phyloP scores from a whole-genome alignment of 371 early-diverging fungal species.

The Apophysomyces variabilis region DNA sequence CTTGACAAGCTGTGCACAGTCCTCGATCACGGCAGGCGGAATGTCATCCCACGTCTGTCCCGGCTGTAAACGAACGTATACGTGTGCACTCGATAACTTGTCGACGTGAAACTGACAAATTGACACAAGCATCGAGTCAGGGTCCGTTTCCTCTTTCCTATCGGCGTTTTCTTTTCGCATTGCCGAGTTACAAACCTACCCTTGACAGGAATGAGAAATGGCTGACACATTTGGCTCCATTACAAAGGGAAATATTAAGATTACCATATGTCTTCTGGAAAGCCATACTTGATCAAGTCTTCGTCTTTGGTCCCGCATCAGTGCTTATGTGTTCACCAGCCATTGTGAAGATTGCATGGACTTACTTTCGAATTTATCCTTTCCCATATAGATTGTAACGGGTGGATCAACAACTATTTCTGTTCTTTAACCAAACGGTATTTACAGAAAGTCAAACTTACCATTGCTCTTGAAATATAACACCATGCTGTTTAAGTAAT shows the following conservation, averaged over 20 bases:
- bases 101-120: conserved; percentile 89
- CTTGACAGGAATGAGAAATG: neutral
- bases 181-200: conserved; percentile 6
- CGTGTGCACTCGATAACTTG: conserved; percentile 96
- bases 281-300: conserved; percentile 94
- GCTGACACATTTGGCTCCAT: no score
- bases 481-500: conserved; percentile 40
- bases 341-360: neutral
- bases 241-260: neutral
- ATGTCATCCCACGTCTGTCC: conserved; percentile 86
- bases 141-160: no score
- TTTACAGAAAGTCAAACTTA: conserved; percentile 15
- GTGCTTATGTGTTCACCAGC: neutral
- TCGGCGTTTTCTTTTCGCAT: neutral
- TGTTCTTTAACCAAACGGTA: neutral
- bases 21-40: conserved; percentile 73
- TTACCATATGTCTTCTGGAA: conserved; percentile 92
- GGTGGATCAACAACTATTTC: conserved; percentile 72
- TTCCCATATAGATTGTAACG: conserved; percentile 93
- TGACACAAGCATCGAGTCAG: neutral
- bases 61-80: conserved; percentile 82
- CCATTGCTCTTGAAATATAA: conserved; percentile 61
- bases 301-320: conserved; percentile 65
- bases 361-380: conserved; percentile 94
- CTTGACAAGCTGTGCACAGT: conserved; percentile 93